phyloP scores from a whole-genome alignment of 2,329 filamentous ascomycete species.

The Beauveria bassiana region DNA sequence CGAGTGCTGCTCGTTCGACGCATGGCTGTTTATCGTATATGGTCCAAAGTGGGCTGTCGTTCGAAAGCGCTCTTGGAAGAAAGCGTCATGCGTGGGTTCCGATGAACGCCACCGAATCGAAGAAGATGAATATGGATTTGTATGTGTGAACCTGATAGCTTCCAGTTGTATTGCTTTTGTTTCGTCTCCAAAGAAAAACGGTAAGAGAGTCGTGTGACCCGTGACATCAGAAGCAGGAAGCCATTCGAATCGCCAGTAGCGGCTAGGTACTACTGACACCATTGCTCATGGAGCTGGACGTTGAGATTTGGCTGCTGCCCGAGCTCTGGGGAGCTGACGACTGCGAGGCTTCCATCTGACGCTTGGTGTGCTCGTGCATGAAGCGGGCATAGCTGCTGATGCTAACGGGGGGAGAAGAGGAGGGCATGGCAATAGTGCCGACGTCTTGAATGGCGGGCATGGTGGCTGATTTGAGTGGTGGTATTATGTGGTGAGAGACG shows the following conservation, averaged over 20 bases:
- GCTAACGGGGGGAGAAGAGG: conserved; percentile 35
- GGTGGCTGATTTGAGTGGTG: conserved; percentile 14
- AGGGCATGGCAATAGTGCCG: conserved; percentile 24
- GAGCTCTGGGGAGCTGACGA: conserved; percentile 17
- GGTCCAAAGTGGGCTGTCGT: background rate
- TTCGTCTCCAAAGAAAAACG: background rate
- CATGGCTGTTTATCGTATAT: too few relatives aligned
- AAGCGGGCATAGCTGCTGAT: conserved; percentile 50
- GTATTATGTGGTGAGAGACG: background rate
- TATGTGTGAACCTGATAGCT: background rate
- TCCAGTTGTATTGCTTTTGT: background rate
- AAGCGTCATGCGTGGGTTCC: background rate
- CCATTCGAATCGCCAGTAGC: too few relatives aligned
- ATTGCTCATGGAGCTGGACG: conserved; percentile 21
- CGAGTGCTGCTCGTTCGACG: background rate
- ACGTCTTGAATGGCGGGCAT: conserved; percentile 34
- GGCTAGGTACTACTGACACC: conserved; percentile 16
- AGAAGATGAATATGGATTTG: background rate
- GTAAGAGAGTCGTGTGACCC: too few relatives aligned
- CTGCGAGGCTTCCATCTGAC: conserved; percentile 52
- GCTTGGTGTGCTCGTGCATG: conserved; percentile 59
- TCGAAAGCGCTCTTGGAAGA: background rate
- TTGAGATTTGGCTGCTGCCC: conserved; percentile 13
- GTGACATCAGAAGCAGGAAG: too few relatives aligned
- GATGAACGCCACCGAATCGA: background rate